phyloP scores from a whole-genome alignment of 495 filamentous ascomycete species.

The Neurospora terricola region DNA sequence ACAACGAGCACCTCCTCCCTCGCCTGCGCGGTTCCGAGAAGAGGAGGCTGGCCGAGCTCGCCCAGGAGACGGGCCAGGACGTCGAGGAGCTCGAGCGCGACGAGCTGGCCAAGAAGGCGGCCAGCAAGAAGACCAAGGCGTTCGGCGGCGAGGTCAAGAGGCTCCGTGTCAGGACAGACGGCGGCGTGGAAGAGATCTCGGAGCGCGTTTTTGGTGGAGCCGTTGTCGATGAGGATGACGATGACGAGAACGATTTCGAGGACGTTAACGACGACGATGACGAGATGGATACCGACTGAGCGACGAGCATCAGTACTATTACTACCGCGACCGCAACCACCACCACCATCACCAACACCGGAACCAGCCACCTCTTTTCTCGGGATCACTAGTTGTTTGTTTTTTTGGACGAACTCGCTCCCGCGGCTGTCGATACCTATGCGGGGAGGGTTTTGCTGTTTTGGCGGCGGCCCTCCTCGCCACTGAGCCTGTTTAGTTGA shows the following conservation, averaged over 20 bases:
- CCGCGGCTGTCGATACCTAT: neutral
- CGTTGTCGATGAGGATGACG: conserved; percentile 22
- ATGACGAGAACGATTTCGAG: conserved; percentile 45
- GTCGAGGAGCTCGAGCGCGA: conserved; percentile 45
- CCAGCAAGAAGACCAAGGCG: conserved; percentile 34
- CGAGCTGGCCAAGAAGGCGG: conserved; percentile 17
- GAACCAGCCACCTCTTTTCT: neutral
- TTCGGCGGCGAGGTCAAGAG: conserved; percentile 54
- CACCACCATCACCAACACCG: neutral
- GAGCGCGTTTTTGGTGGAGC: conserved; percentile 14
- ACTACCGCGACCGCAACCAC: neutral
- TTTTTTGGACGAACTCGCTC: neutral
- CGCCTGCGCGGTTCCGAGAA: conserved; percentile 48
- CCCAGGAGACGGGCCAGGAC: conserved; percentile 38
- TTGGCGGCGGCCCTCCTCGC: neutral
- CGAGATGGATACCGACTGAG: conserved; percentile 63
- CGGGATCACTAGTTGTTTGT: neutral
- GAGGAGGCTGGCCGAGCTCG: conserved; percentile 38
- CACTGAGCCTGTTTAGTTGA: neutral
- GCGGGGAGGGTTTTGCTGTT: neutral
- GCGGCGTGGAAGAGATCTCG: conserved; percentile 48
- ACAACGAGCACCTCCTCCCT: conserved; percentile 82
- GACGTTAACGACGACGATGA: conserved; percentile 29
- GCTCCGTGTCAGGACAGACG: conserved; percentile 53
- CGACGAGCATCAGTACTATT: neutral